Evolutionary conservation across 257 asterid genomes (phyloP).

Genomic region (Solanum habrochaites): DNA sequence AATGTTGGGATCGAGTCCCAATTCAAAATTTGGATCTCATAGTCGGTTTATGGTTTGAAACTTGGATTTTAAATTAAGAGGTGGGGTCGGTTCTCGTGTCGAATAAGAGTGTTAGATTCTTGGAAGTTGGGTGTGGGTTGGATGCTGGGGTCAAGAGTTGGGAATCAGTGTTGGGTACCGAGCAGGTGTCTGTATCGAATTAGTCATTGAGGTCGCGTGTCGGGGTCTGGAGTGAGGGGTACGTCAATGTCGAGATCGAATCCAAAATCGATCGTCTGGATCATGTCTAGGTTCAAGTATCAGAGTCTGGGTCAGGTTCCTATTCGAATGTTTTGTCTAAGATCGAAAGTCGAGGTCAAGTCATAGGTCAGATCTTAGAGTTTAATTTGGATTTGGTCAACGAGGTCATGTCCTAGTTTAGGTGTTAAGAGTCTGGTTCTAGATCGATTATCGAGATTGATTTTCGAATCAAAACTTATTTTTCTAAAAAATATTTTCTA

Average conservation of each 20-base stretch:
- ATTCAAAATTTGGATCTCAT: not conserved
- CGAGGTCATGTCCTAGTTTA: not conserved
- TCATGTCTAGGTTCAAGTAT: not conserved
- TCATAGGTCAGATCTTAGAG: not conserved
- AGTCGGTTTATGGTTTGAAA: not conserved
- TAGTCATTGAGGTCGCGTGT: not conserved
- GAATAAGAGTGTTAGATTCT: not conserved
- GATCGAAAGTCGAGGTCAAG: not conserved
- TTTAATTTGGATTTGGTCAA: too few relatives aligned
- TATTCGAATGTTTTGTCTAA: not conserved
- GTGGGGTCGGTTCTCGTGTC: not conserved
- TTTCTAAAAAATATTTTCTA: too few relatives aligned
- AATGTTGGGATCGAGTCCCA: not conserved
- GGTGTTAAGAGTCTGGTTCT: not conserved
- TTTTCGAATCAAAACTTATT: too few relatives aligned
- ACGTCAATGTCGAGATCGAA: not conserved
- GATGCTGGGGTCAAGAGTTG: not conserved
- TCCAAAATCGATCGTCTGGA: not conserved
- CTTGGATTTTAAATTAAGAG: not conserved
- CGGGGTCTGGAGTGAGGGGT: not conserved
- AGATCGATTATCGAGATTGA: too few relatives aligned
- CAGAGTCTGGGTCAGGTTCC: not conserved
- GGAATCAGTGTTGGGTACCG: not conserved
- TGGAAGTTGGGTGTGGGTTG: not conserved
- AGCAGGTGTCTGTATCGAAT: rapidly evolving